Evolutionary conservation across 2,329 filamentous ascomycete genomes (phyloP).

Genomic region (Sphaerulina populicola): DNA sequence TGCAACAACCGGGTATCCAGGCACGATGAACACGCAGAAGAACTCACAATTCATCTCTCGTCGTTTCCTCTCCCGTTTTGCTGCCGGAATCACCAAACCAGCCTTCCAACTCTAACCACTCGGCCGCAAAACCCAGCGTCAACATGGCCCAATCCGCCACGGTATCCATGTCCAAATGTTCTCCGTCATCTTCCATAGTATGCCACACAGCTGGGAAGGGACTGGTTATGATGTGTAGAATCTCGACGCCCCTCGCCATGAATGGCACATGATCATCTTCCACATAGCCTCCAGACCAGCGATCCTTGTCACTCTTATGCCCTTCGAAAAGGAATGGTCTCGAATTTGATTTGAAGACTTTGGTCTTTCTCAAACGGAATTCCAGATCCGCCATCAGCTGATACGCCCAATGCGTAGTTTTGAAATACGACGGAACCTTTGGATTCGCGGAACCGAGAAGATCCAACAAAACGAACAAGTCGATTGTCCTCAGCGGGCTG

Average conservation of each 20-base stretch:
- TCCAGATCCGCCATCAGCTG: conserved; percentile 66
- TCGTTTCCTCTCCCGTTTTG: background rate
- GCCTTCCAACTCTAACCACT: conserved; percentile 81
- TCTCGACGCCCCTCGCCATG: conserved; percentile 72
- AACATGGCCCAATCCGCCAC: conserved; percentile 83
- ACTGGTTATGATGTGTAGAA: conserved; percentile 79
- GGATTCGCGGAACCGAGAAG: conserved; percentile 66
- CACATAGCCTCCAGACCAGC: conserved; percentile 44
- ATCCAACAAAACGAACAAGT: conserved; percentile 84
- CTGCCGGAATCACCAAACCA: conserved; percentile 33
- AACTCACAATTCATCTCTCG: conserved; percentile 21
- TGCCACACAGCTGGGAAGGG: conserved; percentile 87
- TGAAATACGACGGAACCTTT: conserved; percentile 73
- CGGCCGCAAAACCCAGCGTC: conserved; percentile 71
- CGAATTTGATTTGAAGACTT: conserved; percentile 52
- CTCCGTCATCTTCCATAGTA: conserved; percentile 69
- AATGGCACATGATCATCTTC: conserved; percentile 92
- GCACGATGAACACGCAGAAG: background rate
- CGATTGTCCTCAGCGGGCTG: conserved; percentile 68
- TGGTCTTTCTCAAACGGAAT: conserved; percentile 59
- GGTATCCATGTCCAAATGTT: conserved; percentile 70
- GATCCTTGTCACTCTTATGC: conserved; percentile 43
- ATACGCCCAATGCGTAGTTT: conserved; percentile 91
- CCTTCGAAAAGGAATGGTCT: conserved; percentile 57
- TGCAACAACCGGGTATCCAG: background rate